These are phyloP conservation scores for Exsudoporus floridanus DNA, from an alignment of 1,284 basidiomycete genomes.

Conservation along the genomic window DNA sequence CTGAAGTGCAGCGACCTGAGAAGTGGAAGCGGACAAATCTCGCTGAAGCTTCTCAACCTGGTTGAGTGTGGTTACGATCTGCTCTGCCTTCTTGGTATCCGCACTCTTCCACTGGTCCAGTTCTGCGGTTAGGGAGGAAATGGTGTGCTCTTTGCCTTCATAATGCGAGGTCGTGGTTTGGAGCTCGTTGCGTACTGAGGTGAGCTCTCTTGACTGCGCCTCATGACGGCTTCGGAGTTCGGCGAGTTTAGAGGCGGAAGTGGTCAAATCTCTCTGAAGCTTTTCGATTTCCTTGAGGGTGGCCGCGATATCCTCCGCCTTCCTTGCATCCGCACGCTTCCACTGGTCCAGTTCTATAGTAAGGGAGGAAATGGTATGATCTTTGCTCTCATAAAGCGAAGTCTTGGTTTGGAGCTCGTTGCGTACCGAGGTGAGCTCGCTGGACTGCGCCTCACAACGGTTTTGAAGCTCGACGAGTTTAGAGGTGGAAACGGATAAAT, in stretches of 20 bases:
- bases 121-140: neutral
- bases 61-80: neutral
- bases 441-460: neutral
- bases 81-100: neutral
- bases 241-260: neutral
- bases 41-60: neutral
- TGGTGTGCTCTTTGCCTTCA: neutral
- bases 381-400: no score
- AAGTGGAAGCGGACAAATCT: neutral
- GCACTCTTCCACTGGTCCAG: neutral
- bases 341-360: neutral
- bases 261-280: neutral
- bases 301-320: neutral
- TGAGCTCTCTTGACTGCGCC: neutral
- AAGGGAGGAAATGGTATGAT: neutral
- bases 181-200: neutral
- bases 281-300: neutral
- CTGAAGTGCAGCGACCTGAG: neutral
- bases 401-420: neutral
- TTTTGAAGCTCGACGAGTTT: neutral
- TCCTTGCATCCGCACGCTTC: neutral
- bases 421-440: neutral
- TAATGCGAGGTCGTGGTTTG: no score
- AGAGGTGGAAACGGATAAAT: neutral
- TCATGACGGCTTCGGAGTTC: neutral